phyloP scores from a whole-genome alignment of 495 filamentous ascomycete species.

The Neurospora sublineolata region DNA sequence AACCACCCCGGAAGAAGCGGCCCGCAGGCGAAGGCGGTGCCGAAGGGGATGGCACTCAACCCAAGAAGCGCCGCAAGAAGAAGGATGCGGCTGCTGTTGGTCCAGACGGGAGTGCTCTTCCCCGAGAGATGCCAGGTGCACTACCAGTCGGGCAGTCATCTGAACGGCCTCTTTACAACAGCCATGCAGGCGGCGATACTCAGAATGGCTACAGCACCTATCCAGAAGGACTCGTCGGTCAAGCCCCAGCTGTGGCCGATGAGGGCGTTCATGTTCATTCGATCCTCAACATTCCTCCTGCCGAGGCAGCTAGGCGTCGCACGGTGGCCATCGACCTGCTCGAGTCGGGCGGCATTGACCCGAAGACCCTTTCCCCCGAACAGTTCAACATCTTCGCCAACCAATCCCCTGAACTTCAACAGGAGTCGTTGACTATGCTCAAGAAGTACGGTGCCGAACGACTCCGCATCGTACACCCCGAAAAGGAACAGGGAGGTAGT shows the following conservation, averaged over 20 bases:
- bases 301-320: slow-evolving; percentile 29
- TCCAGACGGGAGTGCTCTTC: slow-evolving; percentile 3
- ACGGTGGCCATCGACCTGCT: slow-evolving; percentile 32
- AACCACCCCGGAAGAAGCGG: slow-evolving; percentile 47
- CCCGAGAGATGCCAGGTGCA: slow-evolving; percentile 19
- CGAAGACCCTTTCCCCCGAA: slow-evolving; percentile 30
- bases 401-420: slow-evolving; percentile 34
- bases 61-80: slow-evolving; percentile 22
- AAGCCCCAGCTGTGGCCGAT: background rate
- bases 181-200: background rate
- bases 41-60: slow-evolving; percentile 3
- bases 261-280: slow-evolving; percentile 6
- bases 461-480: slow-evolving; percentile 35
- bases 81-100: slow-evolving; percentile 9
- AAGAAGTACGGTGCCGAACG: slow-evolving; percentile 32
- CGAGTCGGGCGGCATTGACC: slow-evolving; percentile 22
- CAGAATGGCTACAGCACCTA: slow-evolving; percentile 6
- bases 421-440: slow-evolving; percentile 34
- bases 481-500: slow-evolving; percentile 15
- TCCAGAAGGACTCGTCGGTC: slow-evolving; percentile 9
- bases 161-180: slow-evolving; percentile 9
- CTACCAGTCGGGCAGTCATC: slow-evolving; percentile 12
- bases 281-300: slow-evolving; percentile 30
- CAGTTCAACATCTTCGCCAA: slow-evolving; percentile 42
- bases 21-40: slow-evolving; percentile 9